A percentile compares a stretch with the other conserved stretches of the same genome.
These are phyloP conservation scores for Dichotomopilus funicola DNA, from an alignment of 2,329 filamentous ascomycete genomes.

Conservation along the genomic window DNA sequence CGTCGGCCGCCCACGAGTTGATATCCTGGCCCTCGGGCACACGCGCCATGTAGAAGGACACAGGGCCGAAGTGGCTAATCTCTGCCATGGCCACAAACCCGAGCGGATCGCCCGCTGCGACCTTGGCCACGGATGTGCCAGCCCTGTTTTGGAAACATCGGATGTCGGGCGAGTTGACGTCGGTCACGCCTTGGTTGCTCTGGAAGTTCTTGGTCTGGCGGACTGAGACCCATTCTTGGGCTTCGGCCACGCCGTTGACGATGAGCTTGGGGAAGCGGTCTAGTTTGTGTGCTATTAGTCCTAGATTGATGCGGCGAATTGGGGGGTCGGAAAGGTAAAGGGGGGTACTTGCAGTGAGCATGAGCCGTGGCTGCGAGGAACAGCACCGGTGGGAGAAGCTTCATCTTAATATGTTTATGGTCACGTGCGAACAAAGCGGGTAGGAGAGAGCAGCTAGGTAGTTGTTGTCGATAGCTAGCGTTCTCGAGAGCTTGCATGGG, in stretches of 20 bases:
- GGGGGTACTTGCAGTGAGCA: slow-evolving; percentile 11
- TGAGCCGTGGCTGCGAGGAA: slow-evolving; percentile 13
- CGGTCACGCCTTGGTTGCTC: slow-evolving; percentile 17
- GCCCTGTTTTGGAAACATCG: slow-evolving; percentile 19
- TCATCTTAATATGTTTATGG: slow-evolving; percentile 4
- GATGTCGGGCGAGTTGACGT: slow-evolving; percentile 21
- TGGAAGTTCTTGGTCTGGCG: slow-evolving; percentile 34
- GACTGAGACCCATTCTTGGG: slow-evolving; percentile 28
- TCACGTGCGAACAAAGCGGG: background rate
- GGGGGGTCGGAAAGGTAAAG: background rate
- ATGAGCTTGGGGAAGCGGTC: slow-evolving; percentile 30
- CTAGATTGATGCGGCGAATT: slow-evolving; percentile 8
- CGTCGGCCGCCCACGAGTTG: slow-evolving; percentile 25
- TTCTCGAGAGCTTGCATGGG: background rate
- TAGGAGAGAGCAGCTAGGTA: background rate
- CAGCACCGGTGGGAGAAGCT: slow-evolving; percentile 8
- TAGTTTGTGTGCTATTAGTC: too few species aligned
- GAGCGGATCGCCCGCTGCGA: slow-evolving; percentile 24
- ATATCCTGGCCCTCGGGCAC: slow-evolving; percentile 27
- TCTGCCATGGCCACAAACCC: slow-evolving; percentile 15
- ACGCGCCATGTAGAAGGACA: slow-evolving; percentile 29
- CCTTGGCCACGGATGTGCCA: slow-evolving; percentile 26
- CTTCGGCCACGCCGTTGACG: slow-evolving; percentile 25
- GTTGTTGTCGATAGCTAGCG: background rate
- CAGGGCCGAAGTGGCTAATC: slow-evolving; percentile 24